Evolutionary conservation across 2,329 filamentous ascomycete species (phyloP).

Genomic region (Ascochyta lentis): DNA sequence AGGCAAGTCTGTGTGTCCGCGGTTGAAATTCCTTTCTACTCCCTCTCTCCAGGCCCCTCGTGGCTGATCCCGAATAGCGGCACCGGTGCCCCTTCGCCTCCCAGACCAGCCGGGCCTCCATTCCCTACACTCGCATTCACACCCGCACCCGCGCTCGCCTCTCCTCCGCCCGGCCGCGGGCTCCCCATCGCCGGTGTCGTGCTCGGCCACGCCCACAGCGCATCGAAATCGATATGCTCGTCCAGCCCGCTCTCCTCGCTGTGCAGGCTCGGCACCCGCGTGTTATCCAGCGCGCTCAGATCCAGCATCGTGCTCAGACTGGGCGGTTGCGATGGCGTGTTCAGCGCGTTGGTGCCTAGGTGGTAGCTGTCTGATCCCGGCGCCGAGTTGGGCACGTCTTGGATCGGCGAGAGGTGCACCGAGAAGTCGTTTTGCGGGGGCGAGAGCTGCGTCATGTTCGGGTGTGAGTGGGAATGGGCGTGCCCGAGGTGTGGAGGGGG

Average conservation of each 20-base stretch:
- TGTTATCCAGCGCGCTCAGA: conserved; percentile 45
- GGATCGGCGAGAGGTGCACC: conserved; percentile 40
- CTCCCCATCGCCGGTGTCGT: conserved; percentile 43
- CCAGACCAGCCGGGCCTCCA: conserved; percentile 27
- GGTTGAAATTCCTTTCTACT: background rate
- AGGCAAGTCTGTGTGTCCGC: background rate
- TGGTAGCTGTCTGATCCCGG: conserved; percentile 14
- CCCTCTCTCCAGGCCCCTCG: conserved; percentile 10
- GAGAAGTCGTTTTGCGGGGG: conserved; percentile 31
- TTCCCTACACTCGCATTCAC: conserved; percentile 30
- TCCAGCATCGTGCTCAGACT: conserved; percentile 48
- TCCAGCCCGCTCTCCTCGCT: conserved; percentile 45
- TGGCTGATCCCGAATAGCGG: conserved; percentile 45
- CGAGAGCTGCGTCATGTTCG: conserved; percentile 10
- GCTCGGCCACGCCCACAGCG: conserved; percentile 51
- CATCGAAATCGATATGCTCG: conserved; percentile 52
- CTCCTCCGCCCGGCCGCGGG: conserved; percentile 25
- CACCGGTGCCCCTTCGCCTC: conserved; percentile 26
- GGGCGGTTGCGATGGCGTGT: conserved; percentile 24
- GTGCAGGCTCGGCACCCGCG: conserved; percentile 41
- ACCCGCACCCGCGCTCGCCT: conserved; percentile 18
- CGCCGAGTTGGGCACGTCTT: conserved; percentile 28
- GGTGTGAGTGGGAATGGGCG: background rate
- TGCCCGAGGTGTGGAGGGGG: conserved; percentile 5
- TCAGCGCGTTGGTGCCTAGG: background rate